These are phyloP conservation scores for Truncatella angustata DNA, from an alignment of 2,329 filamentous ascomycete genomes.

Conservation along the genomic window DNA sequence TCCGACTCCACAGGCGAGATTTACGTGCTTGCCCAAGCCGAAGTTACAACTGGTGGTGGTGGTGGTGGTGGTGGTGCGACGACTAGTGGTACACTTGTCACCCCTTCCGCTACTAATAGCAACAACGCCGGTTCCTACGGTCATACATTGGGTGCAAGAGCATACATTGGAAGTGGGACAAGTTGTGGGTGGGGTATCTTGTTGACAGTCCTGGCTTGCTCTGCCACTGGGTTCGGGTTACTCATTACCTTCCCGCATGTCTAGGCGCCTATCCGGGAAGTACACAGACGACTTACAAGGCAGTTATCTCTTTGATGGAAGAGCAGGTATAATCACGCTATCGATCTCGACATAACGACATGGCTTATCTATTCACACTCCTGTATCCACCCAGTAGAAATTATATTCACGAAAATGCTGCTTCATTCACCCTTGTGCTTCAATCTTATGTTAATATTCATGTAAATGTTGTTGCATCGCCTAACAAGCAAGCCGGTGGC, in stretches of 20 bases:
- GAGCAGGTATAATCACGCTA: no score
- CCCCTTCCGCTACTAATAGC: conserved; percentile 1
- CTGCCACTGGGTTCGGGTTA: background rate
- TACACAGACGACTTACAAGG: background rate
- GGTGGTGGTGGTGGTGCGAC: background rate
- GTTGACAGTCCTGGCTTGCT: conserved; percentile 1
- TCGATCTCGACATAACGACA: no score
- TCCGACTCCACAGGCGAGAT: conserved; percentile 16
- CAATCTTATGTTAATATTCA: no score
- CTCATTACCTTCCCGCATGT: background rate
- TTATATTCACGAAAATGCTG: no score
- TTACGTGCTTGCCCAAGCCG: conserved; percentile 11
- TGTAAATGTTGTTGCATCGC: no score
- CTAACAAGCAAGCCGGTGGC: no score
- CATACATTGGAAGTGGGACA: background rate
- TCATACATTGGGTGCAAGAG: background rate
- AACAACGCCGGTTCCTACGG: background rate
- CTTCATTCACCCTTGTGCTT: no score
- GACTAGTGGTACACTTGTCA: background rate
- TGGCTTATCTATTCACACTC: no score
- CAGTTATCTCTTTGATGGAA: background rate
- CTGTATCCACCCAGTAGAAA: no score
- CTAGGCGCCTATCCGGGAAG: background rate
- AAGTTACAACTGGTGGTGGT: background rate
- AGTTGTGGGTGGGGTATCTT: conserved; percentile 4